phyloP scores from a whole-genome alignment of 345 rosid genomes.

The Rhizophora mangle region DNA sequence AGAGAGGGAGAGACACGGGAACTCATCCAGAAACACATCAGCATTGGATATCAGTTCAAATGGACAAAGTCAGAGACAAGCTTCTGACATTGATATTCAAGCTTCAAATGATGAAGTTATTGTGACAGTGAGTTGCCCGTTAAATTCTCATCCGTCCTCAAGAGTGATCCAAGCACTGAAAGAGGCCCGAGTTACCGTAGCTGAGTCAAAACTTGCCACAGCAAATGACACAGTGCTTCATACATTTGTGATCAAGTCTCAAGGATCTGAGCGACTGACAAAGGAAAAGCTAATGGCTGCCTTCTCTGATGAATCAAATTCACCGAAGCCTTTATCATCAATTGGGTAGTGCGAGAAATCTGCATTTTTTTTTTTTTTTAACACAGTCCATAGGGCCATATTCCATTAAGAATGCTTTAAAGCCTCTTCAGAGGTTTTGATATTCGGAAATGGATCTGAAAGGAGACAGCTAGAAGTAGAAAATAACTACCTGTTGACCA shows the following conservation, averaged over 20 bases:
- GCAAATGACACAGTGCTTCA: slow-evolving; percentile 63
- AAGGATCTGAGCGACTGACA: slow-evolving; percentile 65
- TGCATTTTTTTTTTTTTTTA: slow-evolving; percentile 11
- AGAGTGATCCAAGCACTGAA: slow-evolving; percentile 69
- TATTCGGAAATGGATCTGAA: slow-evolving; percentile 24
- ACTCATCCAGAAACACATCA: slow-evolving; percentile 41
- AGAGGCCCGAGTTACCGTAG: slow-evolving; percentile 54
- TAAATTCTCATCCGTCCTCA: slow-evolving; percentile 78
- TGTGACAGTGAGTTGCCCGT: slow-evolving; percentile 66
- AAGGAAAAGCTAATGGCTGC: slow-evolving; percentile 84
- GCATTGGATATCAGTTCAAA: slow-evolving; percentile 26
- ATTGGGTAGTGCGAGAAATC: slow-evolving; percentile 36
- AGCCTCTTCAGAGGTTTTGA: slow-evolving; percentile 42
- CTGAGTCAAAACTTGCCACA: slow-evolving; percentile 64
- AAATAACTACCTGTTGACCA: slow-evolving; percentile 45
- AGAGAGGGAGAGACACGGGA: slow-evolving; percentile 53
- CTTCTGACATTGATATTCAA: slow-evolving; percentile 56
- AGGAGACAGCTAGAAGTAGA: slow-evolving; percentile 43
- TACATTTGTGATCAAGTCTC: slow-evolving; percentile 71
- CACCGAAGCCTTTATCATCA: slow-evolving; percentile 54
- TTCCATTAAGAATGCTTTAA: slow-evolving; percentile 35
- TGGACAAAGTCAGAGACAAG: slow-evolving; percentile 27
- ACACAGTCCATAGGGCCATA: slow-evolving; percentile 33
- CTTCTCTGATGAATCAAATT: slow-evolving; percentile 43
- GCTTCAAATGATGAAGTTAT: slow-evolving; percentile 59